Percentiles rank a stretch among this genome's conserved stretches.
These are phyloP conservation scores for Musa beccarii DNA, from an alignment of 176 grass and related monocot species.

Conservation along the genomic window DNA sequence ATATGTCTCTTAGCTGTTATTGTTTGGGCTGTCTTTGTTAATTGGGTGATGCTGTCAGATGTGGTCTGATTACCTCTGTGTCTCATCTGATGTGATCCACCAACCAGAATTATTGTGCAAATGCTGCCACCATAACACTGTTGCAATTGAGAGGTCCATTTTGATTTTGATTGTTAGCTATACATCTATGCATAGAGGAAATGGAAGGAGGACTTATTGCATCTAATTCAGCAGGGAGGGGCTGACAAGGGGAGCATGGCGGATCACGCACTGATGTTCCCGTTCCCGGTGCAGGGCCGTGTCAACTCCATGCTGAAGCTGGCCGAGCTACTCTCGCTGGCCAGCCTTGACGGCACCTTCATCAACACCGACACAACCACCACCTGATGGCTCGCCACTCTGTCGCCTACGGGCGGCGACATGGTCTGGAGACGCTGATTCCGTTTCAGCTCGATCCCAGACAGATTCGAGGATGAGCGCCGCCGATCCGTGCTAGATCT, in stretches of 20 bases:
- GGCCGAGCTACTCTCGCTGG: slow-evolving; percentile 30
- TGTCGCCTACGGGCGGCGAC: background rate
- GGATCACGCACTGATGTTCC: slow-evolving; percentile 44
- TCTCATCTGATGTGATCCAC: no score
- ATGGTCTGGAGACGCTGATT: slow-evolving; percentile 9
- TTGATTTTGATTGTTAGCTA: no score
- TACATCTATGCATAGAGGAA: no score
- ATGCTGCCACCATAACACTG: no score
- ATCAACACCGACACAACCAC: slow-evolving; percentile 36
- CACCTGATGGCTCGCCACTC: slow-evolving; percentile 9
- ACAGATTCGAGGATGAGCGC: slow-evolving; percentile 39
- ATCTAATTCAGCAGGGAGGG: background rate
- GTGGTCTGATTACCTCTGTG: no score
- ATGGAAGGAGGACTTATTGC: no score
- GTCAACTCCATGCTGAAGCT: slow-evolving; percentile 48
- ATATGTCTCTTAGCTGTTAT: no score
- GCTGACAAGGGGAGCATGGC: background rate
- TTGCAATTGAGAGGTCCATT: no score
- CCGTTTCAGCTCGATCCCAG: slow-evolving; percentile 40
- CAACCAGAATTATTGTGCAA: no score
- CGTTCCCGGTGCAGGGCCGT: slow-evolving; percentile 37
- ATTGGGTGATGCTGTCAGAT: no score
- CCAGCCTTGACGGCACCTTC: slow-evolving; percentile 40
- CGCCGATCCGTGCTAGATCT: slow-evolving; percentile 26
- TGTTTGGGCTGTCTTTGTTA: no score